These are phyloP conservation scores for Penicillium mononematosum DNA, from an alignment of 495 filamentous ascomycete genomes.

Conservation along the genomic window DNA sequence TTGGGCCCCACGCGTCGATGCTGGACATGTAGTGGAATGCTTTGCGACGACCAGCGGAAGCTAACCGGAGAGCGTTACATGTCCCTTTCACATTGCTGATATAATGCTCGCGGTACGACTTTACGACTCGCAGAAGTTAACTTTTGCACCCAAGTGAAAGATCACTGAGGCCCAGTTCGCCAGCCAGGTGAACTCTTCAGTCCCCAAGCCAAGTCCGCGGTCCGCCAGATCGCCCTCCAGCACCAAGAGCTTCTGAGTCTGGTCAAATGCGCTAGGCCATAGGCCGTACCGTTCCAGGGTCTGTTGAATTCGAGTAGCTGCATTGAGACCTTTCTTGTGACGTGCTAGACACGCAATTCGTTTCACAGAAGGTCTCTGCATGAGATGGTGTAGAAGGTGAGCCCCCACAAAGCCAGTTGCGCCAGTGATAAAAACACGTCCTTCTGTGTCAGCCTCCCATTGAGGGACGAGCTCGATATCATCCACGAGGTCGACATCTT, in stretches of 20 bases:
- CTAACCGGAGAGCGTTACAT: constrained; percentile 17
- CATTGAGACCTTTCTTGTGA: not conserved
- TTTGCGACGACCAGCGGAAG: constrained; percentile 15
- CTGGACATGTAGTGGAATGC: constrained; percentile 25
- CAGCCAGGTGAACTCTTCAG: constrained; percentile 7
- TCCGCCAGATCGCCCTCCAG: constrained; percentile 17
- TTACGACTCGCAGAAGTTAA: constrained; percentile 26
- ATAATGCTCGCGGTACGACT: constrained; percentile 20
- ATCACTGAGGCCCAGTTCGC: constrained; percentile 13
- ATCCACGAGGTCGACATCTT: not conserved
- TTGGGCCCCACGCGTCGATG: constrained; percentile 17
- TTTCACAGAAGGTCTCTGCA: constrained; percentile 6
- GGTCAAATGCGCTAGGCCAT: not conserved
- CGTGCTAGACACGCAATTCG: constrained; percentile 17
- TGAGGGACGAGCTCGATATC: not conserved
- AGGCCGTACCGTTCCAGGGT: constrained; percentile 11
- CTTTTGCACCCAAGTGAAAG: constrained; percentile 24
- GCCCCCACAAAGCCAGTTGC: constrained; percentile 17
- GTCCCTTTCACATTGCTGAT: constrained; percentile 24
- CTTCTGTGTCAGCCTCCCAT: not conserved
- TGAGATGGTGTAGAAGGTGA: constrained; percentile 5
- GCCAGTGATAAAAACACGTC: constrained; percentile 13
- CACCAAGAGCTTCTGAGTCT: not conserved
- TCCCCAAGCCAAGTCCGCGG: constrained; percentile 2
- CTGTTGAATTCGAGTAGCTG: not conserved